Conservation (phyloP, 1,284 basidiomycete genomes). For the Inonotus hispidus region DNA sequence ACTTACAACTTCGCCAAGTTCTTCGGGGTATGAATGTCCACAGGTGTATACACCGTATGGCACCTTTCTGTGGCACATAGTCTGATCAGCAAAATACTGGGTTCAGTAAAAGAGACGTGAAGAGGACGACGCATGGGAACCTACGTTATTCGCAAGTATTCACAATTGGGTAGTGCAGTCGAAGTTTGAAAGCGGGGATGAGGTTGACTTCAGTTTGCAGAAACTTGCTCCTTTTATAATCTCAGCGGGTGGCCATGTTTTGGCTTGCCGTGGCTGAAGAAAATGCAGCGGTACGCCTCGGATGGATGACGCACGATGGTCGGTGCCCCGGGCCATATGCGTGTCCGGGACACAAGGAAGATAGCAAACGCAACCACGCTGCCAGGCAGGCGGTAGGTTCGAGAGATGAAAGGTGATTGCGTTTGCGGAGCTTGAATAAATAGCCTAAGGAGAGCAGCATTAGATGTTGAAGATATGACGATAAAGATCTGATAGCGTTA, state of each 20-base stretch:
- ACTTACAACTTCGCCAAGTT: conserved; percentile 4
- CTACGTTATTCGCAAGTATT: background rate
- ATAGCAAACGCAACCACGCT: background rate
- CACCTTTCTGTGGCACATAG: conserved; percentile 35
- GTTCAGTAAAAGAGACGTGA: background rate
- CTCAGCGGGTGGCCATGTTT: background rate
- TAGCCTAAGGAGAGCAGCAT: background rate
- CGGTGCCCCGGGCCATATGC: background rate
- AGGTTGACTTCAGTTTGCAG: background rate
- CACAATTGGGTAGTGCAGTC: conserved; percentile 10
- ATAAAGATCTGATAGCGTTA: conserved; percentile 18
- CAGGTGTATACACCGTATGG: conserved; percentile 29
- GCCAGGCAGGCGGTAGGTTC: conserved; percentile 2
- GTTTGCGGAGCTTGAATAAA: background rate
- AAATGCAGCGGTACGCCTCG: background rate
- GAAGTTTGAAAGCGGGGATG: background rate
- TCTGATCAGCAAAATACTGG: background rate
- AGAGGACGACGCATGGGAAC: background rate
- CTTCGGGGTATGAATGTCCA: conserved; percentile 27
- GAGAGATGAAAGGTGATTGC: conserved; percentile 6
- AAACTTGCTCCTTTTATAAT: background rate
- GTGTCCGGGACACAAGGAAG: background rate
- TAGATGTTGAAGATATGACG: conserved; percentile 11
- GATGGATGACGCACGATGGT: background rate
- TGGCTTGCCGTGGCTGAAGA: background rate